Evolutionary conservation across 2,329 filamentous ascomycete genomes (phyloP), one percentile per base, ranked within the genome.

Genomic region (Aspergillus sp.): DNA sequence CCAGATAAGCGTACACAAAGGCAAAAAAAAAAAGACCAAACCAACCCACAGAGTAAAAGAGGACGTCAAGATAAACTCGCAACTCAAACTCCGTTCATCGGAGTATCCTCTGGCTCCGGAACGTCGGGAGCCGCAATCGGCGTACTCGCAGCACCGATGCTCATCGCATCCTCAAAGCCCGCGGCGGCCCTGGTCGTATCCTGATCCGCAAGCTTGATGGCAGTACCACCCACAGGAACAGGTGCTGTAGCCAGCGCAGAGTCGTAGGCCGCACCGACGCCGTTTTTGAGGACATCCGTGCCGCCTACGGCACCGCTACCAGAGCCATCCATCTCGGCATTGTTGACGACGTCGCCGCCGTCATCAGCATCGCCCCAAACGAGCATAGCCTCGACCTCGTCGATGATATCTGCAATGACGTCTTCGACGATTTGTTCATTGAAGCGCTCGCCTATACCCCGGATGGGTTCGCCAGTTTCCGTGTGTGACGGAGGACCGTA

Each of bases 371-470:
- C 73, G n/a, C 77, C 75, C 73, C 76, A 89, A 87, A 96, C 79
- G 91, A 95, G 79, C 73, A 77, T 75, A 9, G 77, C 77, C 60
- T 96, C 93, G 53, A 96, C 91, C 78, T 99, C 95, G 72, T 99
- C 95, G 34, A 98, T 84, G 57, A 99, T 85, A 76, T 99, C 95
- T 75, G 93, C 97, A 31, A 97, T 85, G 25, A 97, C 83, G 71
- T 99, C 95, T 79, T 99, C 95, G 15, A 90, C 93, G 64, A 99
- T 93, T 80, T 98, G 94, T 74, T 99, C 93, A 62, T 88, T 87
- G 77, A 93, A 98, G 34, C 95, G 87, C 64, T 96, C 91, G 7
- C 87, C 85, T 23, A 97, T 81, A 0, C 91, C 82, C 38, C 86
- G 84, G 22, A 76, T 71, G 31, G 78, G 76, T 49, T 76, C 75